A percentile compares a stretch with the other conserved stretches of the same genome.
Conservation (phyloP, 148 eudicot species). For the Dianthus caryophyllus region DNA sequence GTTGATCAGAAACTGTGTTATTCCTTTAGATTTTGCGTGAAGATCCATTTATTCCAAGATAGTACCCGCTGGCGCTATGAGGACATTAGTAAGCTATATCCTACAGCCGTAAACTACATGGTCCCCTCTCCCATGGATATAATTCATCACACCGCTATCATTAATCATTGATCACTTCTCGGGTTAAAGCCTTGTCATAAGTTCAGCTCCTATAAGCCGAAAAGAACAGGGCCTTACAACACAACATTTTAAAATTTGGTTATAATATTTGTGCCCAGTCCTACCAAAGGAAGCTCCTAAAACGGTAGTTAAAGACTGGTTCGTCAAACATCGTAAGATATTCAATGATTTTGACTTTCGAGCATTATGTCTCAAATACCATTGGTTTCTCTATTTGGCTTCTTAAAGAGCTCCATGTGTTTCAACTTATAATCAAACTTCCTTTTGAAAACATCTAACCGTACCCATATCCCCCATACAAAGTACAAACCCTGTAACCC, state of each 20-base stretch:
- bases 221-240: not conserved
- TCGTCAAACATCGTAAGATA: not conserved
- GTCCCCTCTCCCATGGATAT: not conserved
- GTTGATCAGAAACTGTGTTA: not conserved
- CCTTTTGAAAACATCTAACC: not conserved
- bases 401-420: too few species aligned
- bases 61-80: not conserved
- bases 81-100: not conserved
- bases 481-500: not conserved
- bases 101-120: not conserved
- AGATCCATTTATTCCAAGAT: not conserved
- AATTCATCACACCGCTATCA: not conserved
- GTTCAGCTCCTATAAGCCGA: not conserved
- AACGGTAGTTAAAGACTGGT: not conserved
- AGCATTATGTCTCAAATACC: not conserved
- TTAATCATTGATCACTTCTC: not conserved
- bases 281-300: not conserved
- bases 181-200: not conserved
- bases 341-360: not conserved
- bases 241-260: not conserved
- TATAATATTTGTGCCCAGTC: too few species aligned
- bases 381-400: not conserved
- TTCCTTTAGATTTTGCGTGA: not conserved
- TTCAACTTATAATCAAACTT: not conserved
- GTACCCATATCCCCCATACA: not conserved